Evolutionary conservation across 768 basidiomycete species (phyloP).

Genomic region (Termitomyces heimii): DNA sequence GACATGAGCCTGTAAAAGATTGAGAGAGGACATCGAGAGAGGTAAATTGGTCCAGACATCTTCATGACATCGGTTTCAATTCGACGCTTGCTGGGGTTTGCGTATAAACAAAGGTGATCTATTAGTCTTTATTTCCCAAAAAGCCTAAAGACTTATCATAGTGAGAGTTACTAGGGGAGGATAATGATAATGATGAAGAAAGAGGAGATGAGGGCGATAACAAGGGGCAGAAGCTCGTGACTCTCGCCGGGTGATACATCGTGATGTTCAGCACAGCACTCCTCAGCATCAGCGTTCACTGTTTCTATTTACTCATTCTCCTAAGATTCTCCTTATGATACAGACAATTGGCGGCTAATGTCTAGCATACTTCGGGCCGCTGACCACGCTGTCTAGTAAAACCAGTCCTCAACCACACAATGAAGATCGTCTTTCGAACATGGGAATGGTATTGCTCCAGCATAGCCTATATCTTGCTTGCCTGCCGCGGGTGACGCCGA

Average conservation of each 20-base stretch:
- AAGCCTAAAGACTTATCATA: constrained; percentile 53
- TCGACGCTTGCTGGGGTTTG: constrained; percentile 82
- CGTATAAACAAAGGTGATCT: constrained; percentile 38
- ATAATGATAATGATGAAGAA: constrained; percentile 1
- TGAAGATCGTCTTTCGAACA: constrained; percentile 57
- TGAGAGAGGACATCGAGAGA: constrained; percentile 7
- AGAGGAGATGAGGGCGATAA: background rate
- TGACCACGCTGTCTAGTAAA: constrained; percentile 5
- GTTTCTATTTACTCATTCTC: background rate
- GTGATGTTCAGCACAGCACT: background rate
- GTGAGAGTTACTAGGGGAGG: constrained; percentile 8
- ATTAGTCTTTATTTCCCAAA: constrained; percentile 2
- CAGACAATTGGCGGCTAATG: background rate
- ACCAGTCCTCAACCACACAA: constrained; percentile 53
- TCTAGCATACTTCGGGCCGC: background rate
- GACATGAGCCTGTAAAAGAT: constrained; percentile 76
- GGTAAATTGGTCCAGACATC: constrained; percentile 49
- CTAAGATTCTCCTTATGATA: too few relatives aligned
- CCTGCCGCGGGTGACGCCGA: constrained; percentile 4
- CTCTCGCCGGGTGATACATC: background rate
- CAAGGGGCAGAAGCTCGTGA: constrained; percentile 7
- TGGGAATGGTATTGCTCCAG: constrained; percentile 33
- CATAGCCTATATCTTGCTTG: constrained; percentile 13
- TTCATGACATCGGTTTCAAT: constrained; percentile 99
- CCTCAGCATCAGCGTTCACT: background rate